Conservation (phyloP, 2,329 filamentous ascomycete species). For the Xylaria digitata region DNA sequence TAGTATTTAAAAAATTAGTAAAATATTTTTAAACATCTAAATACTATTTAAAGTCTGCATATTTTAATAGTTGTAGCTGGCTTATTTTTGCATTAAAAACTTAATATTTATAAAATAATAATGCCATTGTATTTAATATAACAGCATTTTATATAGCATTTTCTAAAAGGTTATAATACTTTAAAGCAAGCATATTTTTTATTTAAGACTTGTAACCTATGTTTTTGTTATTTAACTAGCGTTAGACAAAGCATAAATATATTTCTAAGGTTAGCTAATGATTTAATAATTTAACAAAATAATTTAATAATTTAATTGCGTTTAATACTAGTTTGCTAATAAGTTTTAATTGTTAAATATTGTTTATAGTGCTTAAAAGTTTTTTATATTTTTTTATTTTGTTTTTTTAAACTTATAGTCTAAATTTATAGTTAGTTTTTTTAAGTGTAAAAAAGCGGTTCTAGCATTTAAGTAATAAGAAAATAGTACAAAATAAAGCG, state of each 20-base stretch:
- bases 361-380: too few species aligned
- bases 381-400: slow-evolving; percentile 4
- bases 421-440: too few species aligned
- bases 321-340: background rate
- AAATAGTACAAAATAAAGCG: background rate
- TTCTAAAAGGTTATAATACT: background rate
- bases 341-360: too few species aligned
- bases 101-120: background rate
- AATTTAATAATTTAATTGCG: too few species aligned
- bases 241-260: too few species aligned
- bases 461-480: background rate
- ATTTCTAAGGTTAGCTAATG: background rate
- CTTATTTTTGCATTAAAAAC: background rate
- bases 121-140: background rate
- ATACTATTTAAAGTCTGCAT: background rate
- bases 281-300: too few species aligned
- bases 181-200: background rate
- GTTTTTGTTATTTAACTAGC: too few species aligned
- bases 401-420: background rate
- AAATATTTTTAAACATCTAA: background rate
- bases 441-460: background rate
- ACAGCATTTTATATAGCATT: background rate
- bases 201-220: slow-evolving; percentile 2
- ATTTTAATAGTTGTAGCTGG: slow-evolving; percentile 6
- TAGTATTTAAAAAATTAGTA: background rate